A percentile compares a stretch with the other conserved stretches of the same genome.
phyloP scores from a whole-genome alignment of 2,329 filamentous ascomycete species.

The Aspergillus fijiensis region DNA sequence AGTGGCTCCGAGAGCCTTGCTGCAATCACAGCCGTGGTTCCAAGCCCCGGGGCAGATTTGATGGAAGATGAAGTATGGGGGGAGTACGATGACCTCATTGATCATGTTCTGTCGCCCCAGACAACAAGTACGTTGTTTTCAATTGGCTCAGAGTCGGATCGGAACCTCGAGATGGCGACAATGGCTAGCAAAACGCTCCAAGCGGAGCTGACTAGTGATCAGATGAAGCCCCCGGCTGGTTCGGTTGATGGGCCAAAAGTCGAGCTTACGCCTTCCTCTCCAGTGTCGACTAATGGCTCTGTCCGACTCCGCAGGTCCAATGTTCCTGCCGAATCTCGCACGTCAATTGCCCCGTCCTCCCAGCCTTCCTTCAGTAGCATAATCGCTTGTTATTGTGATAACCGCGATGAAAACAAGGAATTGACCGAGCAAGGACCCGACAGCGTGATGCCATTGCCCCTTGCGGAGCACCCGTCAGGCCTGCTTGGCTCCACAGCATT shows the following conservation, averaged over 20 bases:
- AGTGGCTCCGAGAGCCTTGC: slow-evolving; percentile 63
- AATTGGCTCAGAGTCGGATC: slow-evolving; percentile 18
- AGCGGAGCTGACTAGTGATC: slow-evolving; percentile 31
- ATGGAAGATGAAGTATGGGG: slow-evolving; percentile 90
- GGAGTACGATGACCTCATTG: slow-evolving; percentile 86
- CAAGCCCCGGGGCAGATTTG: slow-evolving; percentile 60
- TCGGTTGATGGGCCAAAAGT: slow-evolving; percentile 26
- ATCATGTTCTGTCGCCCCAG: slow-evolving; percentile 60
- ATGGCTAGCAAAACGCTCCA: slow-evolving; percentile 41
- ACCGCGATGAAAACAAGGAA: slow-evolving; percentile 21
- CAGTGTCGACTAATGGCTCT: slow-evolving; percentile 35
- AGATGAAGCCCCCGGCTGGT: slow-evolving; percentile 9
- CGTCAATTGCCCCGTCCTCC: slow-evolving; percentile 50
- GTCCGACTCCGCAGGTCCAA: slow-evolving; percentile 50
- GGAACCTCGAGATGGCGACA: slow-evolving; percentile 38
- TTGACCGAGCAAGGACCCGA: slow-evolving; percentile 18
- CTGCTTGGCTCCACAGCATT: slow-evolving; percentile 28
- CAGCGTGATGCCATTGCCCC: slow-evolving; percentile 18
- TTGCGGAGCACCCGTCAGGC: slow-evolving; percentile 27
- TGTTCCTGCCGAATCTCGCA: slow-evolving; percentile 52
- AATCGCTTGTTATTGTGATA: slow-evolving; percentile 50
- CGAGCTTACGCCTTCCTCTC: slow-evolving; percentile 24
- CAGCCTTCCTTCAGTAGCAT: slow-evolving; percentile 56
- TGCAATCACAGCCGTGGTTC: slow-evolving; percentile 66
- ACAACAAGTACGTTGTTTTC: slow-evolving; percentile 22